A percentile compares a stretch with the other conserved stretches of the same genome.
phyloP scores from a whole-genome alignment of 345 rosid genomes.

The Eucalyptus globulus region DNA sequence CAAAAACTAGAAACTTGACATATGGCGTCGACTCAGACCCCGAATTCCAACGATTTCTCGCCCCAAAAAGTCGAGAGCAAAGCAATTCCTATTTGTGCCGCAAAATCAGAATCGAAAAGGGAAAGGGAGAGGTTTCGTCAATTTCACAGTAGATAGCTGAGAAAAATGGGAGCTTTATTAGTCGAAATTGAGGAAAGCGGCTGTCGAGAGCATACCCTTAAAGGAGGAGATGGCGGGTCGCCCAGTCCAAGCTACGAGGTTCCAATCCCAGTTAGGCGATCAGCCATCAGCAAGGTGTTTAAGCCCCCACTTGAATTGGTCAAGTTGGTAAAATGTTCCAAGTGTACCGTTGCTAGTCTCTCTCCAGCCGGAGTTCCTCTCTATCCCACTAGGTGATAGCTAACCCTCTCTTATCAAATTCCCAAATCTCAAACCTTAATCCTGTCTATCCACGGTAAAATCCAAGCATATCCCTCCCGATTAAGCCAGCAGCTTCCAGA shows the following conservation, averaged over 20 bases:
- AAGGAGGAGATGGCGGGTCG: background rate
- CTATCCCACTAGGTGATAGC: too few species aligned
- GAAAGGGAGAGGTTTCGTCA: background rate
- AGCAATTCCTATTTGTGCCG: background rate
- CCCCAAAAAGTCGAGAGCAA: background rate
- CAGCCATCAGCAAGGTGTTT: background rate
- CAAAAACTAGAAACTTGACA: background rate
- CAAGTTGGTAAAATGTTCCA: too few species aligned
- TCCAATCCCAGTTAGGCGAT: background rate
- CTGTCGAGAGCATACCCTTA: background rate
- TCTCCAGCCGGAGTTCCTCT: too few species aligned
- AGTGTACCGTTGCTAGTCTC: too few species aligned
- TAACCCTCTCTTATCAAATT: too few species aligned
- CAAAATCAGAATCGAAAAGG: background rate
- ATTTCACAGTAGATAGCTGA: background rate
- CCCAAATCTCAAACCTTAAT: too few species aligned
- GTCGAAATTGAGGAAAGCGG: background rate
- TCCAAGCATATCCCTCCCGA: too few species aligned
- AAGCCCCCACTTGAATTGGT: background rate
- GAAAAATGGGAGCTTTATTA: background rate
- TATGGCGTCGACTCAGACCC: background rate
- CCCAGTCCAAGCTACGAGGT: background rate
- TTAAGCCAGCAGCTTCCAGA: too few species aligned
- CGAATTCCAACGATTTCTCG: background rate
- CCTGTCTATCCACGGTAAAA: too few species aligned